Base-by-base conservation (phyloP, 106 monocot genomes). In the Amphibolis antarctica region DNA sequence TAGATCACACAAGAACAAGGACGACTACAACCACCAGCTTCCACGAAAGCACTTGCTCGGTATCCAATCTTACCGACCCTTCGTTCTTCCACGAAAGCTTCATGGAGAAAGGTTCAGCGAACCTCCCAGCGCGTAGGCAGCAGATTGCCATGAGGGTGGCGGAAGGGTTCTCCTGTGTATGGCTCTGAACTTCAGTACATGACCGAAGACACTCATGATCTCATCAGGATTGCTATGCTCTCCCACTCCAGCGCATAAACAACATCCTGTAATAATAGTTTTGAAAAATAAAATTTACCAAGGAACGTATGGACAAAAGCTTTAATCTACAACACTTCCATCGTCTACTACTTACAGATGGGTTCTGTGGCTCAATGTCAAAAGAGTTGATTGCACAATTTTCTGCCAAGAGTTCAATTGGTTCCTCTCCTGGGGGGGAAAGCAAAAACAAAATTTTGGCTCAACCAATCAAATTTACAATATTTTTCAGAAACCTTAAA, bases 331-430 rank as follows among this genome's bases (percentile, higher is more conserved):
- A 14, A 22, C 7, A 60, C 12, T 12, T 23, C 18, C n/a, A 44
- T 51, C 9, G 20, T 59, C 25, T 46, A 36, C 0, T 46, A 74
- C 83, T 81, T 80, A 94, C 94, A 70, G 89, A 81, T 59, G 89
- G 89, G 59, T 89, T 89, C 62, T 84, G 79, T 62, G 81, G 83
- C 76, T 96, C 89, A 23, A 96, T 96, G 63, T 96, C 86, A 63
- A 89, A 89, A 36, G 79, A 56, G 73, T 96, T 96, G 79, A 96
- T 86, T 29, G 94, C 86, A 64, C 94, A 96, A 15, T 79, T 77
- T 80, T 96, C 94, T 12, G 74, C 80, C 30, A 89, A 43, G 36
- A 96, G 65, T 56, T 86, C 83, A 27, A 71, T 57, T 0, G 86
- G 80, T 27, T 77, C 77, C 71, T 84, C 75, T 57, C 79, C 94